Evolutionary conservation across 2,329 filamentous ascomycete species (phyloP), one percentile per base, ranked within the genome.

Genomic region (Talaromyces sp.): DNA sequence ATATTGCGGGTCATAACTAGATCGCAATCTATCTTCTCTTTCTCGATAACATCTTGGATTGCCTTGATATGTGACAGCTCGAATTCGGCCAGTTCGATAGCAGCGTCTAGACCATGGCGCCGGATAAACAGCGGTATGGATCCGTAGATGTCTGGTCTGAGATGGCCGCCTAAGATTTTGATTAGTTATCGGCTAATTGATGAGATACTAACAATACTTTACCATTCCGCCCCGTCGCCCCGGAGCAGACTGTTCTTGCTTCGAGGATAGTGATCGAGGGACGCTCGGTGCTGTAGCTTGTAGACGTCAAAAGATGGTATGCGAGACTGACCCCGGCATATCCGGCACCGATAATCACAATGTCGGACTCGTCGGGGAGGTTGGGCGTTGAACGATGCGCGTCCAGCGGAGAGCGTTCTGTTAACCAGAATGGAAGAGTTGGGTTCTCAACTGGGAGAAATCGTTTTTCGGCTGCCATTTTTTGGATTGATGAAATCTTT

Each of bases 301-400:
- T 0, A 50, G 44, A 59, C 14, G 27, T 70, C 12, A 76, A 63
- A 5, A 79, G 72, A 62, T 83, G 76, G 52, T 80, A 80, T 0
- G 76, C 77, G 4, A 78, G 74, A 1, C 76, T 74, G 0, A 76
- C 75, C 2, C 82, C 81, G 4, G 81, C 73, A 59, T 77, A 81
- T 0, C 82, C 82, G 14, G 78, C 76, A 0, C 81, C 82, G 8
- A 83, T 74, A 42, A 83, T 77, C 16, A 78, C 73, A 57, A 83
- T 75, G 53, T 83, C 80, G 33, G 72, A 74, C 33, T 76, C 62
- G 0, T 65, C 52, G 0, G 80, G 81, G 0, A 83, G 66, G 2
- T 72, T 66, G 7, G 72, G 67, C 1, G 76, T 78, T 30, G 72
- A 76, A 5, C 77, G 74, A 62, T 76, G 70, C 56, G 77, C 66